Conservation (phyloP, 305 asterid species). For the Fraxinus xanthoxyloides region DNA sequence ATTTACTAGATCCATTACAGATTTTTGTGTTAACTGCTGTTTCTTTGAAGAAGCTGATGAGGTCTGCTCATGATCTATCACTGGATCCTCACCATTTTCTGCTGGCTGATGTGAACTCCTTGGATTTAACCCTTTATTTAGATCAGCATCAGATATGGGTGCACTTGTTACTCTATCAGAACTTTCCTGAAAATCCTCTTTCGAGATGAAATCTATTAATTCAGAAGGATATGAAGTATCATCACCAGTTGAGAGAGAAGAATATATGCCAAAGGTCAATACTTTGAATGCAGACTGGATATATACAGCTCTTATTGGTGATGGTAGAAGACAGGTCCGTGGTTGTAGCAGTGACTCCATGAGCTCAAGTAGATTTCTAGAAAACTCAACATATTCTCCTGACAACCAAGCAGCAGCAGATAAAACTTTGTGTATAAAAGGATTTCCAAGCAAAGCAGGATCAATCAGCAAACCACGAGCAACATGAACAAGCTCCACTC, state of each 20-base stretch:
- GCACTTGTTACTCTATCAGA: slow-evolving; percentile 32
- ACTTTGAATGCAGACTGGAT: slow-evolving; percentile 83
- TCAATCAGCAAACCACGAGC: slow-evolving; percentile 85
- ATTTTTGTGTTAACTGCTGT: slow-evolving; percentile 44
- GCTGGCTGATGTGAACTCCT: slow-evolving; percentile 20
- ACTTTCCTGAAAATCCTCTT: slow-evolving; percentile 32
- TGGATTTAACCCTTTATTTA: slow-evolving; percentile 36
- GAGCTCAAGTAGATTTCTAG: slow-evolving; percentile 78
- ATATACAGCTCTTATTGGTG: slow-evolving; percentile 79
- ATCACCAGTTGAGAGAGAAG: slow-evolving; percentile 47
- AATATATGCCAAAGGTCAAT: slow-evolving; percentile 55
- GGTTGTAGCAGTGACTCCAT: slow-evolving; percentile 93
- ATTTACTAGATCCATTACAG: slow-evolving; percentile 52
- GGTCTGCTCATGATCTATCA: slow-evolving; percentile 28
- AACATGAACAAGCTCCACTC: slow-evolving; percentile 76
- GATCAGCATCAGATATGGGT: slow-evolving; percentile 41
- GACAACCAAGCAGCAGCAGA: slow-evolving; percentile 91
- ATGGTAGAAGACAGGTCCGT: slow-evolving; percentile 68
- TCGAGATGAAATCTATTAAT: slow-evolving; percentile 28
- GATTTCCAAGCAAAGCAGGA: slow-evolving; percentile 91
- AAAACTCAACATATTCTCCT: slow-evolving; percentile 85
- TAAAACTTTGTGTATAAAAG: slow-evolving; percentile 62
- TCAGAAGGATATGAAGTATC: slow-evolving; percentile 32
- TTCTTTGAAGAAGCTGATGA: slow-evolving; percentile 33
- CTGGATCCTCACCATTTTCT: slow-evolving; percentile 27